Base-by-base conservation (phyloP, 805 yeast species). In the Pichia membranifaciens region DNA sequence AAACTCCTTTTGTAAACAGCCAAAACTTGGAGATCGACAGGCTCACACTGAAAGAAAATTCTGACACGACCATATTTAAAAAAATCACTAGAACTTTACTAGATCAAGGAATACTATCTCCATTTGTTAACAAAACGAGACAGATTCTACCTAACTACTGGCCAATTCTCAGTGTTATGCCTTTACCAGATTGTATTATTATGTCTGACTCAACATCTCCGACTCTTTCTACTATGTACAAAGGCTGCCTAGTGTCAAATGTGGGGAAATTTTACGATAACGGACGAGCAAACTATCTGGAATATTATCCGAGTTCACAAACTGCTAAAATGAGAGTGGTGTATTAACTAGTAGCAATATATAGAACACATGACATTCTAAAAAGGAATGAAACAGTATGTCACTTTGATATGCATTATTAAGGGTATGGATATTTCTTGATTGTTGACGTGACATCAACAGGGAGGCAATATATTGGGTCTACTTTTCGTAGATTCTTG, bases 391-490 rank as follows among this genome's bases (percentile, higher is more conserved):
- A n/a, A n/a, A n/a, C n/a, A n/a, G n/a, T n/a, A n/a, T n/a, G n/a
- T n/a, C 10, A 25, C 29, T 9, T 22, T 18, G 23, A 20, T 3
- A 16, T 36, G 2, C 23, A 12, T 41, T 31, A 17, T 41, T 10
- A 16, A 38, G 22, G 9, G 44, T 60, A 64, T 2, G 68, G 65
- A 44, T 57, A 63, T 32, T 56, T 57, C 29, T 58, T 60, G 2
- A 65, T 58, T 3, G 60, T 61, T 29, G 60, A 52, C 5, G 81
- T 70, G 2, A 74, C 62, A 3, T 58, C 54, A n/a, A 49, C 54
- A 3, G 97, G 96, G 73, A 93, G 73, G 59, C 98, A 91, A 63
- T 87, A 90, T 4, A 82, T 74, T 0, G 99, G 96, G 63, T 89
- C 91, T 8, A 93, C 78, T 5, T 72, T 69, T n/a, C 65, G 73